phyloP scores from a whole-genome alignment of 495 filamentous ascomycete species.

The Lasiosphaeria hispida region DNA sequence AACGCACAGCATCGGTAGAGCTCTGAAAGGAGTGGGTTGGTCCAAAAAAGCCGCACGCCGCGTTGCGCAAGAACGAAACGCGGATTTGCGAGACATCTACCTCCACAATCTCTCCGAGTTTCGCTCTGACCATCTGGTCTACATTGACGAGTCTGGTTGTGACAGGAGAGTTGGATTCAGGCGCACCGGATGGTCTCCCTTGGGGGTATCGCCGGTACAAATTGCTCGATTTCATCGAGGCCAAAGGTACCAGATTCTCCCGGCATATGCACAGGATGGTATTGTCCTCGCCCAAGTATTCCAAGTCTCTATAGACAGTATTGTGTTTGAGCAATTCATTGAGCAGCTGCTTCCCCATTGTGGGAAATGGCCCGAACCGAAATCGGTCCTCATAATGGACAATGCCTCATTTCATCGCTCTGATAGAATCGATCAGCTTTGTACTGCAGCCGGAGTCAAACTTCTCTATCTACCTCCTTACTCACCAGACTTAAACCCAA shows the following conservation, averaged over 20 bases:
- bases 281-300: neutral
- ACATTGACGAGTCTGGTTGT: constrained; percentile 4
- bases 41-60: neutral
- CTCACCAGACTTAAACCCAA: too few relatives aligned
- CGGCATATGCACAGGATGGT: constrained; percentile 7
- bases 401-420: constrained; percentile 10
- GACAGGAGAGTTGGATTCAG: constrained; percentile 1
- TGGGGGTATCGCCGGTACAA: neutral
- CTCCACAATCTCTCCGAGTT: constrained; percentile 7
- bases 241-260: neutral
- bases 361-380: constrained; percentile 8
- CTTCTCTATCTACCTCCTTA: too few relatives aligned
- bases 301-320: neutral
- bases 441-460: too few relatives aligned
- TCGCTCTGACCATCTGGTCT: constrained; percentile 1
- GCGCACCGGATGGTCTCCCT: constrained; percentile 4
- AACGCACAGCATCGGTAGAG: neutral
- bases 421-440: neutral
- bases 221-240: neutral
- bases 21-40: neutral
- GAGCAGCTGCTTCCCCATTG: neutral
- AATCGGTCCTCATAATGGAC: constrained; percentile 8
- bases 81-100: constrained; percentile 3
- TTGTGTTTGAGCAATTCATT: neutral
- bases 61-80: neutral